A percentile compares a stretch with the other conserved stretches of the same genome.
These are phyloP conservation scores for Arabidopsis suecica DNA, from an alignment of 345 rosid genomes.

Conservation along the genomic window DNA sequence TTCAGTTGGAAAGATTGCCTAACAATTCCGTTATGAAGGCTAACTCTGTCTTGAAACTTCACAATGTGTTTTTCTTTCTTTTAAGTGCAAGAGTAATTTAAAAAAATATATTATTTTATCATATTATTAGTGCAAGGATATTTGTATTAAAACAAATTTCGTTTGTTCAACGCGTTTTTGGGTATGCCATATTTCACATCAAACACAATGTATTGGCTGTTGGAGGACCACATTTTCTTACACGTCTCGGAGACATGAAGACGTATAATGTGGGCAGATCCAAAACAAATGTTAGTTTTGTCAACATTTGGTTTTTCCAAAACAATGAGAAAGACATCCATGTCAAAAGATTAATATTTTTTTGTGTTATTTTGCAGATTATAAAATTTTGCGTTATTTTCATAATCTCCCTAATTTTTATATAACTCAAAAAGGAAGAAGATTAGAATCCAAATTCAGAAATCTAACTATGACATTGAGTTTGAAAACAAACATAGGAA, in stretches of 20 bases:
- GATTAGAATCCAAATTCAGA: background rate
- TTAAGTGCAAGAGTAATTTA: background rate
- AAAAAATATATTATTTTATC: background rate
- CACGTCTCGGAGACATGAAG: background rate
- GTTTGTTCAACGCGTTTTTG: slow-evolving; percentile 22
- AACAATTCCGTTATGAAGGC: background rate
- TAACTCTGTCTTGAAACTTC: background rate
- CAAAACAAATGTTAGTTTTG: background rate
- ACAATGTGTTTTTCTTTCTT: background rate
- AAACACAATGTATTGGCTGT: background rate
- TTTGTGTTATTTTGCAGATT: background rate
- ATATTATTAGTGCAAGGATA: background rate
- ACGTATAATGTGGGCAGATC: background rate
- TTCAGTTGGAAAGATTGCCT: background rate
- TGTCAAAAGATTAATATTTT: background rate
- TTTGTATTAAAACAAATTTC: background rate
- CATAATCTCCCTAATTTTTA: background rate
- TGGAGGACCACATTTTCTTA: background rate
- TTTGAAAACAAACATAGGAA: background rate
- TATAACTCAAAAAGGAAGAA: background rate
- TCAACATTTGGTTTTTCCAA: background rate
- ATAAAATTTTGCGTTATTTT: background rate
- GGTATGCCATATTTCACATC: background rate
- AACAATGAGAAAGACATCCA: background rate
- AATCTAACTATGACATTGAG: background rate